phyloP scores from a whole-genome alignment of 306 rosid species.

The Dryas drummondii region DNA sequence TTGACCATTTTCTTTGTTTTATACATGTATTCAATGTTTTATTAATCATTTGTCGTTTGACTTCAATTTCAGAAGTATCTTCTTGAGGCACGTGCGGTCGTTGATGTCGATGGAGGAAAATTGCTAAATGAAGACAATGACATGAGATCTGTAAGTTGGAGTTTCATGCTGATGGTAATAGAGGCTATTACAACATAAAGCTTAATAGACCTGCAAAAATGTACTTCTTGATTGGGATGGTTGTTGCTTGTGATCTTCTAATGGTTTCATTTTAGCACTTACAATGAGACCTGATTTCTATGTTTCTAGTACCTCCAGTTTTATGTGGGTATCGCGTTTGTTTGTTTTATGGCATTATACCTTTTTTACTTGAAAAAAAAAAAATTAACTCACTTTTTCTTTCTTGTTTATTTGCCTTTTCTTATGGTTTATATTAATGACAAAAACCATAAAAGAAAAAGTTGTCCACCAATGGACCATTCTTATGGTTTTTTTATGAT shows the following conservation, averaged over 20 bases:
- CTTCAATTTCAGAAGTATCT: conserved; percentile 64
- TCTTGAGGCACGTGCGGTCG: conserved; percentile 76
- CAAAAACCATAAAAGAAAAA: too few relatives aligned
- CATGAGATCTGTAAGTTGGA: conserved; percentile 80
- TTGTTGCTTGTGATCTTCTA: background rate
- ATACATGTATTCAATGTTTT: background rate
- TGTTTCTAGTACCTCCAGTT: too few relatives aligned
- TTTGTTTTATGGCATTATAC: too few relatives aligned
- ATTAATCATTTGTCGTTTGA: background rate
- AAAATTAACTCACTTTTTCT: background rate
- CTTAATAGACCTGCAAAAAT: background rate
- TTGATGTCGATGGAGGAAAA: conserved; percentile 82
- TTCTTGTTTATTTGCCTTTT: background rate
- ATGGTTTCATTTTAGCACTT: background rate
- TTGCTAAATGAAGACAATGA: conserved; percentile 86
- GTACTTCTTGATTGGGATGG: background rate
- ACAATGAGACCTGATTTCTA: background rate
- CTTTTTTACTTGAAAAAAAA: too few relatives aligned
- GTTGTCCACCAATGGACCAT: background rate
- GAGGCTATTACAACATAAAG: background rate
- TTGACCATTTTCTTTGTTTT: background rate
- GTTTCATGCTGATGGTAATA: conserved; percentile 14
- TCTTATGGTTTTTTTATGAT: background rate
- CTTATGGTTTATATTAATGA: too few relatives aligned
- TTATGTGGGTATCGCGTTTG: too few relatives aligned